These are phyloP conservation scores for Babesia microti DNA, from an alignment of 169 alveolate species.

Conservation along the genomic window DNA sequence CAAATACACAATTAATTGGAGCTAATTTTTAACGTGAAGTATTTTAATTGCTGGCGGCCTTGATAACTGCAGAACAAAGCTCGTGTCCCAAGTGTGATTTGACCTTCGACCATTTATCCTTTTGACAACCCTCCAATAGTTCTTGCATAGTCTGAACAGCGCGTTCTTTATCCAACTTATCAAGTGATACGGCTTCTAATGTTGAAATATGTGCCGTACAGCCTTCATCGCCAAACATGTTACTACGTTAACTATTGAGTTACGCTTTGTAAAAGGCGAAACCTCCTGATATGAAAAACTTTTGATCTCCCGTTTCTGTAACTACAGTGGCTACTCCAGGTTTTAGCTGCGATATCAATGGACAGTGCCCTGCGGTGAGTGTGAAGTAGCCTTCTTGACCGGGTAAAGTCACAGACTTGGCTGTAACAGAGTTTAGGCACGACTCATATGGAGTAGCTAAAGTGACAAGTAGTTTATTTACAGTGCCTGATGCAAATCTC, in stretches of 20 bases:
- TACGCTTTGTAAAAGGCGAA: constrained; percentile 22
- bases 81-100: constrained; percentile 37
- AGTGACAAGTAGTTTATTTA: no score
- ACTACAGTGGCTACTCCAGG: constrained; percentile 45
- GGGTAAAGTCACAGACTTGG: no score
- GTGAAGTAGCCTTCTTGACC: constrained; percentile 49
- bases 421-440: no score
- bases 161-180: constrained; percentile 43
- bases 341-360: constrained; percentile 36
- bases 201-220: constrained; percentile 37
- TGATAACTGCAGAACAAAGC: constrained; percentile 17
- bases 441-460: no score
- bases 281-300: constrained; percentile 37
- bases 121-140: constrained; percentile 35
- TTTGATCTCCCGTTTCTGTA: constrained; percentile 15
- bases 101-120: constrained; percentile 42
- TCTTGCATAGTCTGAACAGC: constrained; percentile 42
- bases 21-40: no score
- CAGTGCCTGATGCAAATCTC: no score
- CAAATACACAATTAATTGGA: no score
- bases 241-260: background rate
- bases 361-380: constrained; percentile 41
- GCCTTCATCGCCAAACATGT: constrained; percentile 24
- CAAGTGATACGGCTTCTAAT: constrained; percentile 44
- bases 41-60: constrained; percentile 4